Conservation (phyloP, 2,329 filamentous ascomycete species). For the Verticillium longisporum region DNA sequence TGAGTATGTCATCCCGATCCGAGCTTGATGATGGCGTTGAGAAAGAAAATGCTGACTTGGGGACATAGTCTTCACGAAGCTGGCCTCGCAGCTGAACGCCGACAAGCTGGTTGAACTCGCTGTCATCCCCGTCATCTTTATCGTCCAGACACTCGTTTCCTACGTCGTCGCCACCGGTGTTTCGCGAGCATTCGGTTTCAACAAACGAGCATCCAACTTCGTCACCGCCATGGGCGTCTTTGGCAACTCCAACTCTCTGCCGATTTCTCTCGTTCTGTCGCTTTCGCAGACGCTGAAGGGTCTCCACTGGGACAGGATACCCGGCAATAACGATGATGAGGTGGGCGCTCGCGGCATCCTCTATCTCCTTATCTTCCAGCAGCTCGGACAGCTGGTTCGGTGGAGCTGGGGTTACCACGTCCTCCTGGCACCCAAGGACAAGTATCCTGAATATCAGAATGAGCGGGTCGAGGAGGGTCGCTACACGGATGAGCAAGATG, state of each 20-base stretch:
- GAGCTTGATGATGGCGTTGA: too few relatives aligned
- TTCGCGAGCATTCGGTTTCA: constrained; percentile 71
- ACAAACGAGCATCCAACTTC: constrained; percentile 83
- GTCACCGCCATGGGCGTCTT: constrained; percentile 96
- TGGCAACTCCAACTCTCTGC: constrained; percentile 97
- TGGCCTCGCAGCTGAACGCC: constrained; percentile 87
- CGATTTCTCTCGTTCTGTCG: constrained; percentile 91
- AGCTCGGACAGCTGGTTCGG: constrained; percentile 86
- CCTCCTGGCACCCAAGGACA: constrained; percentile 76
- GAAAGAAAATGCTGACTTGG: neutral
- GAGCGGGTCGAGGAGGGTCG: constrained; percentile 51
- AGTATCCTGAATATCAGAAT: constrained; percentile 58
- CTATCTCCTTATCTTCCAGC: constrained; percentile 95
- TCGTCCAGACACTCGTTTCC: constrained; percentile 80
- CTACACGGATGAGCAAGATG: constrained; percentile 42
- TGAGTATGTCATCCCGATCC: constrained; percentile 55
- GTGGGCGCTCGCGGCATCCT: constrained; percentile 90
- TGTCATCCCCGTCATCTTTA: constrained; percentile 91
- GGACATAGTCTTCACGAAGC: constrained; percentile 80
- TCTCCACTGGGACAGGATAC: constrained; percentile 87
- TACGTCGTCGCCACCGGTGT: constrained; percentile 69
- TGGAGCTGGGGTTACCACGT: constrained; percentile 99
- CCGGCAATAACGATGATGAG: constrained; percentile 90
- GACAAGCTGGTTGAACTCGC: constrained; percentile 85
- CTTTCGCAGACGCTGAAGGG: constrained; percentile 87